Conservation (phyloP, 179 eudicot genomes). For the Camellia oleifera region DNA sequence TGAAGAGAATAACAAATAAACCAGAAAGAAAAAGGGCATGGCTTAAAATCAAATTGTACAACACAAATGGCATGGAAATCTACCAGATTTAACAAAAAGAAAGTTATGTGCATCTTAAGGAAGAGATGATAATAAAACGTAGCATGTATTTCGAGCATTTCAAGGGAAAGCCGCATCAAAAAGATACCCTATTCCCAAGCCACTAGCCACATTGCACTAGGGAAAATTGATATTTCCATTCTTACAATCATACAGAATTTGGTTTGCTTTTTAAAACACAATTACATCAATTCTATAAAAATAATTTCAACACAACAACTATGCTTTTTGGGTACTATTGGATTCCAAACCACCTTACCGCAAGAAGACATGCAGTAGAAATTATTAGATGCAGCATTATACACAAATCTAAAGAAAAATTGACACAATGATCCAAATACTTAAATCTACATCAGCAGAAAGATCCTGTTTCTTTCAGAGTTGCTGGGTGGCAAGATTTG, state of each 20-base stretch:
- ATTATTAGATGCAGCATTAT: no score
- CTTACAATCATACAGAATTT: background rate
- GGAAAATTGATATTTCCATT: no score
- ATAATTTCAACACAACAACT: no score
- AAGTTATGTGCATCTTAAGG: background rate
- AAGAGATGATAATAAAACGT: background rate
- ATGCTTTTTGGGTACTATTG: no score
- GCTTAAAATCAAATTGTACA: background rate
- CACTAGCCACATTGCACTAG: no score
- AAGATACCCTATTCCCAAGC: background rate
- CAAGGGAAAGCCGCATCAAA: no score
- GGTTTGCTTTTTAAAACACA: no score
- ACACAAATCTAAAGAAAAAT: background rate
- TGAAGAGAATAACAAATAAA: background rate
- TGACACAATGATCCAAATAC: background rate
- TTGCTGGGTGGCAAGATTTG: background rate
- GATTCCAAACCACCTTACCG: no score
- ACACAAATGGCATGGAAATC: background rate
- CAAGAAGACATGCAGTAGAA: no score
- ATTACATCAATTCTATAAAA: no score
- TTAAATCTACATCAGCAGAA: conserved; percentile 6
- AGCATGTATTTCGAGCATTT: background rate
- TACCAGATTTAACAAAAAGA: background rate
- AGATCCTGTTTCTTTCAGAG: background rate
- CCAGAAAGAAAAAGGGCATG: background rate